Evolutionary conservation across 768 basidiomycete species (phyloP).

Genomic region (Amanita polypyramis): DNA sequence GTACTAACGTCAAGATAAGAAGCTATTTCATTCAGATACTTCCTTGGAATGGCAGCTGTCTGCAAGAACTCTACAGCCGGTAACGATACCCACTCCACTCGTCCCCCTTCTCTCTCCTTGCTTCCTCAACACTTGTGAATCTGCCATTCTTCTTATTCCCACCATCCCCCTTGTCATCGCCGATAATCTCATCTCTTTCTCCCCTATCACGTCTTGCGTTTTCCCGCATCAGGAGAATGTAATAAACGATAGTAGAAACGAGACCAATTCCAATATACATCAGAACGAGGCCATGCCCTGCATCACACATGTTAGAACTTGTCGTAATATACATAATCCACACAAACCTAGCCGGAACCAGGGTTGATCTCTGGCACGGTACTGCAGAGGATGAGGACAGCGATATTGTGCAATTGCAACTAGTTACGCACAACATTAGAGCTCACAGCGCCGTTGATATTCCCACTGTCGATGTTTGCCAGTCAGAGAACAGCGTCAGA

Average conservation of each 20-base stretch:
- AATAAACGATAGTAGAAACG: constrained; percentile 31
- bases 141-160: constrained; percentile 41
- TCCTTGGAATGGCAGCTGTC: no score
- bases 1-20: no score
- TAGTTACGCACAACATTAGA: constrained; percentile 52
- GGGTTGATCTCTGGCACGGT: constrained; percentile 54
- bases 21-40: no score
- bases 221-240: constrained; percentile 39
- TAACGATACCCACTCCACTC: constrained; percentile 72
- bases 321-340: constrained; percentile 21
- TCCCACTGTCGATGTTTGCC: constrained; percentile 33
- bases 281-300: constrained; percentile 41
- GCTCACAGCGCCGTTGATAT: constrained; percentile 67
- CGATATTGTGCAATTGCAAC: neutral
- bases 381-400: constrained; percentile 22
- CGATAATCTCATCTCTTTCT: constrained; percentile 60
- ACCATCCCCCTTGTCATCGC: constrained; percentile 26
- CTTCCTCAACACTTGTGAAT: constrained; percentile 49
- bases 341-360: constrained; percentile 47
- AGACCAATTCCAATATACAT: constrained; percentile 64
- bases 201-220: constrained; percentile 60
- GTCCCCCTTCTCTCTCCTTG: constrained; percentile 63
- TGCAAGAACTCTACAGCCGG: constrained; percentile 27
- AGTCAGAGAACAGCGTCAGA: neutral
- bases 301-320: neutral